A percentile compares a stretch with the other conserved stretches of the same genome.
Evolutionary conservation across 345 rosid species (phyloP).

Genomic region (Populus tremula): DNA sequence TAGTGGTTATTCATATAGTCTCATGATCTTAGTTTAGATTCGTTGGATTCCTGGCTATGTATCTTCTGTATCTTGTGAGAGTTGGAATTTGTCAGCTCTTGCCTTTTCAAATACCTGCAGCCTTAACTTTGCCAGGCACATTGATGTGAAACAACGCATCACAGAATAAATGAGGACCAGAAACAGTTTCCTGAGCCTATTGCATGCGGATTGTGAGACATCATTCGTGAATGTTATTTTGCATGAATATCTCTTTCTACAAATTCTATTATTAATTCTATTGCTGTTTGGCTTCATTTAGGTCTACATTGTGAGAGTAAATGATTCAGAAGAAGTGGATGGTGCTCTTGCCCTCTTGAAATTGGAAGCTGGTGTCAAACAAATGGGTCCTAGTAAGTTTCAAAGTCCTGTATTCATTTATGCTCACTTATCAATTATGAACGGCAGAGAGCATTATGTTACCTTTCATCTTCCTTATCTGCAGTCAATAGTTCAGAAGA

Average conservation of each 20-base stretch:
- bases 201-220: no score
- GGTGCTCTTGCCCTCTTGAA: conserved; percentile 39
- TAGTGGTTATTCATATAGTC: no score
- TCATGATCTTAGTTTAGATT: background rate
- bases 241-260: no score
- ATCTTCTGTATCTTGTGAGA: background rate
- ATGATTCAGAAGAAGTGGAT: conserved; percentile 34
- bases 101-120: background rate
- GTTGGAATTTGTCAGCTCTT: background rate
- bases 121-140: no score
- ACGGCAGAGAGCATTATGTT: background rate
- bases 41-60: background rate
- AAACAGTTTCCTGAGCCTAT: no score
- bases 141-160: no score
- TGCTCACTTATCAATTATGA: background rate
- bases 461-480: no score
- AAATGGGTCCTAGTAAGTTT: conserved; percentile 21
- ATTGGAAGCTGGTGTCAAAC: conserved; percentile 19
- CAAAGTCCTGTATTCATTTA: background rate
- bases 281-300: conserved; percentile 5
- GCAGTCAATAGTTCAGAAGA: no score
- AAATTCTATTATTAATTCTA: background rate
- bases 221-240: no score
- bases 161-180: no score
- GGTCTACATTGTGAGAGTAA: conserved; percentile 41